Evolutionary conservation across 164 flowering plant genomes (phyloP), one percentile per base, ranked within the genome.

Genomic region (Piper longum): DNA sequence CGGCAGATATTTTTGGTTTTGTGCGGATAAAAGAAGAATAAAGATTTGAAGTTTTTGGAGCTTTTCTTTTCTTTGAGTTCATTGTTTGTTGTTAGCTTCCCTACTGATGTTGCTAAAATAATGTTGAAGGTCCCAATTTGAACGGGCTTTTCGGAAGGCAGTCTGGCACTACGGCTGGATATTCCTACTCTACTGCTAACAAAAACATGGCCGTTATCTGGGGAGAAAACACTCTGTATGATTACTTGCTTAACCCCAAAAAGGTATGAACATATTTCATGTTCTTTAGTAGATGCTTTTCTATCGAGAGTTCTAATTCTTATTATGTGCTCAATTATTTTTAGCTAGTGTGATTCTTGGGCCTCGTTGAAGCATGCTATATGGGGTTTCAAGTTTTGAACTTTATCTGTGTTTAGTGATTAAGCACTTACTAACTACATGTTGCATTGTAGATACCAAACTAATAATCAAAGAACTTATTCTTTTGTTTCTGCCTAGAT

Each of bases 241-340:
- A 82, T 16, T 82, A 82, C 76, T 70, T 82, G 79, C 80, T 82
- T 19, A 82, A 82, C 66, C 85, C 85, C 19, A 82, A 82, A 78
- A 82, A 82, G 82, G 82, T 82, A 77, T 52, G 65, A 1, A 56
- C 17, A 4, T 56, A 3, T 16, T 16, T 26, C 36, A 26, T 26
- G 36, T 26, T 26, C 36, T 26, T 26, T 26, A 26, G 36, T 2
- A 26, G 36, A 26, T 26, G 36, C 36, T 26, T 26, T 26, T 26
- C 36, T 26, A 26, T 26, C 36, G 36, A 26, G 36, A 26, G 36
- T 26, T 26, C 36, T 26, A 26, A 26, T 26, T 26, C 36, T 26
- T 26, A 26, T 26, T 26, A 26, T 26, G 36, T 26, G 36, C 36
- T 26, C 36, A 26, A 26, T 26, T 26, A 26, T 26, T 26, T 26